Evolutionary conservation across 495 filamentous ascomycete species (phyloP).

Genomic region (Evernia prunastri): DNA sequence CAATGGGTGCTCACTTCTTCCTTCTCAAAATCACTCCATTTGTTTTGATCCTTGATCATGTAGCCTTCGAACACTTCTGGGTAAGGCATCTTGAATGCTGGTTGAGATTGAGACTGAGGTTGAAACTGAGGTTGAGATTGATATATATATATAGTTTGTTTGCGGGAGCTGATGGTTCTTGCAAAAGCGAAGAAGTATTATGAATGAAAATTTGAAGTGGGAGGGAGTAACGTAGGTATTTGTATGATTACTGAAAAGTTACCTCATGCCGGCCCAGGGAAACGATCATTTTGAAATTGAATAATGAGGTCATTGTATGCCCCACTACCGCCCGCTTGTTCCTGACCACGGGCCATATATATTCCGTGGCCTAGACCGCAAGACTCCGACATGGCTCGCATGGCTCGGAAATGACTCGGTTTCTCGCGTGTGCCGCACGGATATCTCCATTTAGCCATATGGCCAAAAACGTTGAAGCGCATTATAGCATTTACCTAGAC

Average conservation of each 20-base stretch:
- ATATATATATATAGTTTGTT: neutral
- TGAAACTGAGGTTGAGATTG: neutral
- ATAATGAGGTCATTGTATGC: constrained; percentile 1
- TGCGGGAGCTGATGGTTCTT: neutral
- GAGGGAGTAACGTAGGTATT: too few relatives aligned
- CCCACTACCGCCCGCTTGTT: neutral
- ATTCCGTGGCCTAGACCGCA: neutral
- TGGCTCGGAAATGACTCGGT: too few relatives aligned
- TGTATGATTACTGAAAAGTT: neutral
- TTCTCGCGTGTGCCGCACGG: neutral
- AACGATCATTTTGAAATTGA: neutral
- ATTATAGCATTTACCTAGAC: neutral
- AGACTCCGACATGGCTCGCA: neutral
- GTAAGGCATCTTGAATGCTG: constrained; percentile 55
- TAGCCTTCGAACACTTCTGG: constrained; percentile 73
- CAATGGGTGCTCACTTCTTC: constrained; percentile 43
- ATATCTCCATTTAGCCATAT: neutral
- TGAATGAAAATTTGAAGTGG: too few relatives aligned
- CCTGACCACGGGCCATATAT: constrained; percentile 11
- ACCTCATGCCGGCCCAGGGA: neutral
- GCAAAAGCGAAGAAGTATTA: too few relatives aligned
- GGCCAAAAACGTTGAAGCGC: neutral
- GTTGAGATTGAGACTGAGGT: neutral
- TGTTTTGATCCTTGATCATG: constrained; percentile 54
- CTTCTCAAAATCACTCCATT: constrained; percentile 59